These are phyloP conservation scores for Epicoccum sorghinum DNA, from an alignment of 2,329 filamentous ascomycete species.

Conservation along the genomic window DNA sequence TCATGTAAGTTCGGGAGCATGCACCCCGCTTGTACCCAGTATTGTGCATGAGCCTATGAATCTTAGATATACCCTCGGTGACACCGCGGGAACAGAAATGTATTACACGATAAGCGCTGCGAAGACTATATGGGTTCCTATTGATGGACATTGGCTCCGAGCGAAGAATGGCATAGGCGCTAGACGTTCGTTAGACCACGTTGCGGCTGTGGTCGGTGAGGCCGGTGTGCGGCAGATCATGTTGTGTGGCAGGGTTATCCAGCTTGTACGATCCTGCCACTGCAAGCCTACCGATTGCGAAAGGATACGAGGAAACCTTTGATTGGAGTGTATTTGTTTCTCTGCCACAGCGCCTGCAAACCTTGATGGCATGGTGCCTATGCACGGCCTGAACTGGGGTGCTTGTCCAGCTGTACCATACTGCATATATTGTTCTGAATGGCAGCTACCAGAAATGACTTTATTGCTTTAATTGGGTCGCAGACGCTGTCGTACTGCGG, in stretches of 20 bases:
- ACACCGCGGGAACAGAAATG: too few relatives aligned
- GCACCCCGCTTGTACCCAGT: too few relatives aligned
- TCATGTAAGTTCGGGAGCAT: too few relatives aligned
- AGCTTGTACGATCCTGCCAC: not conserved
- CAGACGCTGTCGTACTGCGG: too few relatives aligned
- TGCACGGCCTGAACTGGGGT: not conserved
- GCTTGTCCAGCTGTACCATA: not conserved
- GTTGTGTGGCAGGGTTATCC: not conserved
- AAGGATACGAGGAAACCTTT: not conserved
- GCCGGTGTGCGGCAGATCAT: not conserved
- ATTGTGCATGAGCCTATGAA: too few relatives aligned
- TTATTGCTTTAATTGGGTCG: too few relatives aligned
- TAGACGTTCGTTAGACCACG: not conserved
- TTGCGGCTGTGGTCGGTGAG: not conserved
- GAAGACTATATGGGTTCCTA: too few relatives aligned
- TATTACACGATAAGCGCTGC: too few relatives aligned
- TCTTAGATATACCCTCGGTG: too few relatives aligned
- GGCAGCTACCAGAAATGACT: not conserved
- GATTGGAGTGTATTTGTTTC: not conserved
- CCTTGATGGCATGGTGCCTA: not conserved
- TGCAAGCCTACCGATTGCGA: not conserved
- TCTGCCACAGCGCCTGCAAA: not conserved
- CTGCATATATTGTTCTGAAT: not conserved
- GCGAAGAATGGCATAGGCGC: not conserved
- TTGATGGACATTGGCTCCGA: not conserved